phyloP scores from a whole-genome alignment of 2,329 filamentous ascomycete genomes.

The Amauroascus verrucosus region DNA sequence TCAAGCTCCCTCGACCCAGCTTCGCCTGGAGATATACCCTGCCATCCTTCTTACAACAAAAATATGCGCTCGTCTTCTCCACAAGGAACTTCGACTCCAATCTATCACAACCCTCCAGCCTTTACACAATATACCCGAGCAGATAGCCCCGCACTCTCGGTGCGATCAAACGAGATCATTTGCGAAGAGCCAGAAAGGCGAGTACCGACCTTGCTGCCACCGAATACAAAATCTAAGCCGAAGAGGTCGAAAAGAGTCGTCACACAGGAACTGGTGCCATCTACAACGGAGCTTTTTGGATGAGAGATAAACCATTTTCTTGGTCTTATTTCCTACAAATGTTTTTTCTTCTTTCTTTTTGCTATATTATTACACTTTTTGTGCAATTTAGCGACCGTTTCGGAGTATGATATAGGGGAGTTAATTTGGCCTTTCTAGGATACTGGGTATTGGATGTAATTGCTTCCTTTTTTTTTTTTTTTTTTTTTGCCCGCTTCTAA shows the following conservation, averaged over 20 bases:
- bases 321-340: background rate
- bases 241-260: conserved; percentile 10
- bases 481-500: too few relatives aligned
- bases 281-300: conserved; percentile 13
- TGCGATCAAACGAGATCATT: background rate
- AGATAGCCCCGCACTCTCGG: background rate
- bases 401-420: background rate
- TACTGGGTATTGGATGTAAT: background rate
- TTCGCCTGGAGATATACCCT: conserved; percentile 12
- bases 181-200: conserved; percentile 1
- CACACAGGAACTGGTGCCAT: conserved; percentile 15
- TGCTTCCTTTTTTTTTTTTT: too few relatives aligned
- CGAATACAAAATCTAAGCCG: conserved; percentile 3
- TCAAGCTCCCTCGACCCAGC: conserved; percentile 11
- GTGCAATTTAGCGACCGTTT: background rate
- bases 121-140: background rate
- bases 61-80: conserved; percentile 7
- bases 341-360: background rate
- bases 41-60: conserved; percentile 15
- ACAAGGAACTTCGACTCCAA: background rate
- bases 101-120: background rate
- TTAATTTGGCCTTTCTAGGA: background rate
- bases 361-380: background rate
- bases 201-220: background rate
- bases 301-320: background rate